Percentiles rank a stretch among this genome's conserved stretches.
Conservation (phyloP, 805 yeast species). For the Zygosaccharomyces bailii region DNA sequence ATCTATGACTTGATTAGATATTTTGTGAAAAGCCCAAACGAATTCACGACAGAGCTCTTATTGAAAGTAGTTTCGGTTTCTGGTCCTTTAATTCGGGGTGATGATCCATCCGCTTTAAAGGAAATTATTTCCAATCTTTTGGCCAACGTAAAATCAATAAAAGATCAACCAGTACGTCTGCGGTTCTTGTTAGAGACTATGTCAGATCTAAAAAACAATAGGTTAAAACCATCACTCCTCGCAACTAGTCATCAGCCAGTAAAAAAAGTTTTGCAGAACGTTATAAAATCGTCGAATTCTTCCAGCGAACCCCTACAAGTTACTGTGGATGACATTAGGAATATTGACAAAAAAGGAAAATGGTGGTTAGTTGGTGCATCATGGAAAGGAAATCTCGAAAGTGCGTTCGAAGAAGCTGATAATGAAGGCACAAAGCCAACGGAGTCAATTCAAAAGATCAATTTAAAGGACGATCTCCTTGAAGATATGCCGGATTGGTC, state of each 20-base stretch:
- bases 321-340: slow-evolving; percentile 72
- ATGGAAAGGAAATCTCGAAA: slow-evolving; percentile 68
- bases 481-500: slow-evolving; percentile 82
- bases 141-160: slow-evolving; percentile 30
- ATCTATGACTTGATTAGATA: slow-evolving; percentile 69
- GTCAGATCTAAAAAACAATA: slow-evolving; percentile 81
- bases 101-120: slow-evolving; percentile 82
- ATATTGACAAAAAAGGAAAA: slow-evolving; percentile 77
- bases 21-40: slow-evolving; percentile 56
- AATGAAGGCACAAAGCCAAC: slow-evolving; percentile 19
- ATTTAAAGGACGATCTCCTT: slow-evolving; percentile 54
- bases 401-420: slow-evolving; percentile 28
- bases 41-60: slow-evolving; percentile 71
- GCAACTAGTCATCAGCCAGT: slow-evolving; percentile 35
- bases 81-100: slow-evolving; percentile 83
- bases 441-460: slow-evolving; percentile 32
- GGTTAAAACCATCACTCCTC: slow-evolving; percentile 47
- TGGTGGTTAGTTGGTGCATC: slow-evolving; percentile 99
- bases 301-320: slow-evolving; percentile 76
- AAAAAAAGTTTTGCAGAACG: slow-evolving; percentile 50
- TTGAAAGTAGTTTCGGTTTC: slow-evolving; percentile 67
- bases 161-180: slow-evolving; percentile 65
- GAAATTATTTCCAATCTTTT: slow-evolving; percentile 54
- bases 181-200: slow-evolving; percentile 82
- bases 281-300: slow-evolving; percentile 41